Evolutionary conservation across 1,284 basidiomycete genomes (phyloP), one percentile per base, ranked within the genome.

Genomic region (Malassezia caprae): DNA sequence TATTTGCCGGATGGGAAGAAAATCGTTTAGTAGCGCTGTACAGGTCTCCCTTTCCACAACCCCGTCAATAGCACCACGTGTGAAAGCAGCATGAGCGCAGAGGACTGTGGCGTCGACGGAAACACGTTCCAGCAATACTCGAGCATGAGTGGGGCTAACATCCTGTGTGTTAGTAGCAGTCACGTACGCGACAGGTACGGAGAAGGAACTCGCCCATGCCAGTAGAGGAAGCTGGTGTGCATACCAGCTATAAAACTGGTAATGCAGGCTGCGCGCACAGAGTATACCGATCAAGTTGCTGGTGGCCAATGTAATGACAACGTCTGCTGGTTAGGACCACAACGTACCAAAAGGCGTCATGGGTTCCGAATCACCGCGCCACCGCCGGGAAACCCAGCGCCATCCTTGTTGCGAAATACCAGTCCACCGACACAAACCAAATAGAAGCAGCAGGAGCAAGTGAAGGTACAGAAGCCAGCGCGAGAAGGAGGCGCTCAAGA

Each of bases 201-300:
- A 64, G 8, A 63, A 50, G 43, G 53, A 52, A 5, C 59, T 47
- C 23, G 82, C 81, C 82, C 84, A 90, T 5, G 82, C 77, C 24
- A 98, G 77, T 66, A 93, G 83, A 0, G 90, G 89, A n/a, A 94
- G 75, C 65, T 93, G 88, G 61, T 90, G 86, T 11, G 87, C 89
- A 75, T 96, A 96, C 94, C 93, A 98, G 4, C 87, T 85, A 75
- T 96, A 96, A 76, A 99, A 99, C 68, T 99, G 93, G 75, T 96
- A 98, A 75, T 99, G 93, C 51, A 99, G 77, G 13, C 90, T 94
- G n/a, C 94, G 83, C 13, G 94, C 88, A 73, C 87, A 96, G 4
- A 87, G 65, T 30, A 98, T 85, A 21, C 93, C 93, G 58, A 96
- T 84, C 47, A 98, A 76, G 71, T 96, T 98, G 13, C 86, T 87